phyloP scores from a whole-genome alignment of 495 filamentous ascomycete genomes.

The Aspergillus sclerotiicarbonarius region DNA sequence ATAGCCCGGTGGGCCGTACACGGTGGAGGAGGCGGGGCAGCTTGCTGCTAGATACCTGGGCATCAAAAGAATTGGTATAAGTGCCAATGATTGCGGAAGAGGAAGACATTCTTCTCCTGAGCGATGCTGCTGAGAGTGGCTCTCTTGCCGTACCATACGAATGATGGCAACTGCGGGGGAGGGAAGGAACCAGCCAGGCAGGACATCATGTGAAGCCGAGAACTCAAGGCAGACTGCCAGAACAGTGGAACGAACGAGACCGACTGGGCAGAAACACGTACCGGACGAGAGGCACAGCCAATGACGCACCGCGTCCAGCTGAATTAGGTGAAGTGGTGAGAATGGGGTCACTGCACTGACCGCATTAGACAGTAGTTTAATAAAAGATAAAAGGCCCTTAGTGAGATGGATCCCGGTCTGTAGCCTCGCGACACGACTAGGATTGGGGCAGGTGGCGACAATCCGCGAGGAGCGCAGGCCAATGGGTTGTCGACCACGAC shows the following conservation, averaged over 20 bases:
- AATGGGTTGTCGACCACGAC: neutral
- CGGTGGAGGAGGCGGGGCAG: neutral
- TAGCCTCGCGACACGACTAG: neutral
- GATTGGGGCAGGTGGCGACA: neutral
- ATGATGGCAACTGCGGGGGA: neutral
- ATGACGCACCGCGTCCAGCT: neutral
- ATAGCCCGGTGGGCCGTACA: neutral
- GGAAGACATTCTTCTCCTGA: neutral
- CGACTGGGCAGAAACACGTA: neutral
- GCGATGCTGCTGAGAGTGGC: neutral
- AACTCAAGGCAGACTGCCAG: neutral
- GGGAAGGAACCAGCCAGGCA: neutral
- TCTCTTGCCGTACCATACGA: neutral
- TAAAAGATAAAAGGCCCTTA: neutral
- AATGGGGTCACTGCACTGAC: neutral
- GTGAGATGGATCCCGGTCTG: neutral
- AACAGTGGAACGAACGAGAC: neutral
- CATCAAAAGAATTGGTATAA: neutral
- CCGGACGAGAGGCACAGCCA: neutral
- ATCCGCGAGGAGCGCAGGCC: neutral
- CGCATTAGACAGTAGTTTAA: slow-evolving; percentile 1
- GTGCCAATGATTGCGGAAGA: neutral
- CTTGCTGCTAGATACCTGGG: neutral
- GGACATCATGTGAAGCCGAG: slow-evolving; percentile 1
- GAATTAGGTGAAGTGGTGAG: slow-evolving; percentile 1